Percentiles rank a stretch among this genome's conserved stretches.
These are phyloP conservation scores for Discostella stelligera DNA, from an alignment of 352 stramenopile genomes.

Conservation along the genomic window DNA sequence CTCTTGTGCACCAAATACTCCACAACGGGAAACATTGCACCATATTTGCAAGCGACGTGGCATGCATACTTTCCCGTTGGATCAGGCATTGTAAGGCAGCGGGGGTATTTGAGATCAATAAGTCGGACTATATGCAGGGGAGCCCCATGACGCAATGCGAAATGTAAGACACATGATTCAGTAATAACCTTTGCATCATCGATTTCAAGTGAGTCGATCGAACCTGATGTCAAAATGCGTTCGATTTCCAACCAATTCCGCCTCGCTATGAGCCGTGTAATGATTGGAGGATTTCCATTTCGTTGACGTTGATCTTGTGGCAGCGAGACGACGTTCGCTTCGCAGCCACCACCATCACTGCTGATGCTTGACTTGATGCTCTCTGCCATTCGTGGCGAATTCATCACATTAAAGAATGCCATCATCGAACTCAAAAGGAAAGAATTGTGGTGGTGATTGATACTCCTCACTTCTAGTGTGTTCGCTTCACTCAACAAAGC, in stretches of 20 bases:
- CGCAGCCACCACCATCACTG: no score
- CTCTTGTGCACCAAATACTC: conserved; percentile 35
- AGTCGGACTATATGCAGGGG: conserved; percentile 22
- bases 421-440: no score
- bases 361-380: no score
- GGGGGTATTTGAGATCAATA: conserved; percentile 21
- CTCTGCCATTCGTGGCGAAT: no score
- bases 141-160: conserved; percentile 26
- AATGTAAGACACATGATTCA: conserved; percentile 40
- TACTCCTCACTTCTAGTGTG: no score
- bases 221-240: conserved; percentile 7
- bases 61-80: conserved; percentile 27
- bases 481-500: no score
- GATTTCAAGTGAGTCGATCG: conserved; percentile 26
- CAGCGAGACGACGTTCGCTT: no score
- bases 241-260: conserved; percentile 24
- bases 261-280: conserved; percentile 20
- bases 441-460: no score
- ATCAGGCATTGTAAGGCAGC: conserved; percentile 29
- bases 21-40: conserved; percentile 30
- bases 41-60: conserved; percentile 43
- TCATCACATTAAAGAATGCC: no score
- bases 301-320: no score
- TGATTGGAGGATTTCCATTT: no score
- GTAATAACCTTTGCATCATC: conserved; percentile 18